Evolutionary conservation across 2,329 filamentous ascomycete species (phyloP).

Genomic region (Pyricularia grisea): DNA sequence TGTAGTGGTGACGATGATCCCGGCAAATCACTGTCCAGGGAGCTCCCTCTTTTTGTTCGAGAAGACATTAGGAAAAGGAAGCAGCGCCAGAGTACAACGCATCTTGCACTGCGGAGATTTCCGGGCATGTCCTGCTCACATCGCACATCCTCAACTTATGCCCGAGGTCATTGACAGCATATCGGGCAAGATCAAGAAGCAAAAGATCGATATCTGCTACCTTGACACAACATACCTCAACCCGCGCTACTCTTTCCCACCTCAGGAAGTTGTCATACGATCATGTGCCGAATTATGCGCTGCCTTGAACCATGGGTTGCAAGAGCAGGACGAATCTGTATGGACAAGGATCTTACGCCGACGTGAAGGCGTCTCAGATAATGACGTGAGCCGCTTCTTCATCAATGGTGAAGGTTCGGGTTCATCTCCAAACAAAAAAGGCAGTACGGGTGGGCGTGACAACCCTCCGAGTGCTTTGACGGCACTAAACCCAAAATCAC

Average conservation of each 20-base stretch:
- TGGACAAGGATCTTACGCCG: slow-evolving; percentile 34
- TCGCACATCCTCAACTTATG: slow-evolving; percentile 71
- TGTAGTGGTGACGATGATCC: slow-evolving; percentile 85
- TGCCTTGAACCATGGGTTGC: slow-evolving; percentile 23
- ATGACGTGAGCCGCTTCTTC: slow-evolving; percentile 46
- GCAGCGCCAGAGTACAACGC: slow-evolving; percentile 57
- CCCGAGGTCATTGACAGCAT: slow-evolving; percentile 64
- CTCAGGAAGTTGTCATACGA: slow-evolving; percentile 76
- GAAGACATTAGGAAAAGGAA: slow-evolving; percentile 46
- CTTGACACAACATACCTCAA: slow-evolving; percentile 96
- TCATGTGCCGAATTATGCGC: slow-evolving; percentile 84
- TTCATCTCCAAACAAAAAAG: background rate
- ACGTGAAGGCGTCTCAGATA: slow-evolving; percentile 23
- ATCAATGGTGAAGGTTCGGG: background rate
- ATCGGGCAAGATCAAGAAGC: slow-evolving; percentile 63
- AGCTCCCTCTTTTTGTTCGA: slow-evolving; percentile 92
- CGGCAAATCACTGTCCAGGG: slow-evolving; percentile 93
- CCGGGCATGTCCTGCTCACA: slow-evolving; percentile 75
- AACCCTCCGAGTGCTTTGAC: slow-evolving; percentile 11
- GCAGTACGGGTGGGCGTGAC: slow-evolving; percentile 19
- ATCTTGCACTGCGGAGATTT: slow-evolving; percentile 96
- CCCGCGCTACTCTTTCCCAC: slow-evolving; percentile 89
- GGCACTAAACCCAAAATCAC: slow-evolving; percentile 34
- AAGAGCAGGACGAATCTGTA: slow-evolving; percentile 28
- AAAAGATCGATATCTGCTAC: slow-evolving; percentile 92